A percentile compares a stretch with the other conserved stretches of the same genome.
These are phyloP conservation scores for Avicennia marina DNA, from an alignment of 257 asterid species.

Conservation along the genomic window DNA sequence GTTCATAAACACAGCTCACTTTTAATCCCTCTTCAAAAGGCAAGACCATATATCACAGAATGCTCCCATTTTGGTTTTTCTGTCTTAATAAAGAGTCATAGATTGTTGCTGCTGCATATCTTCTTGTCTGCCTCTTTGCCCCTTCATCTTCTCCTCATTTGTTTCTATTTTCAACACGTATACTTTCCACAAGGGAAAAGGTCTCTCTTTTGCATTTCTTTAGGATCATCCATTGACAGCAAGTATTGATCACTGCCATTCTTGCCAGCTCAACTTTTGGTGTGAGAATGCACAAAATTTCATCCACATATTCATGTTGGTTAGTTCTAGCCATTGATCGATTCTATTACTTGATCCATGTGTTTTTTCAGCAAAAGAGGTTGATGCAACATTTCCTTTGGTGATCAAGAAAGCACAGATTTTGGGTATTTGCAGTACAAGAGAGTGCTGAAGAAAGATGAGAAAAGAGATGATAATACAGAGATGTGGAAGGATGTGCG, in stretches of 20 bases:
- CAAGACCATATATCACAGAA: not conserved
- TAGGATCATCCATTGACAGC: not conserved
- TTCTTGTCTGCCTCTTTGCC: not conserved
- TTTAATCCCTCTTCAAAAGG: not conserved
- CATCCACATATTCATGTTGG: not conserved
- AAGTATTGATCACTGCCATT: not conserved
- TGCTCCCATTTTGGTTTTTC: not conserved
- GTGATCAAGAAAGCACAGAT: slow-evolving; percentile 7
- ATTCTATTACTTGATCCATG: not conserved
- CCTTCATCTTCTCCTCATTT: not conserved
- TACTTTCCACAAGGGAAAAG: not conserved
- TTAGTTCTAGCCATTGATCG: slow-evolving; percentile 10
- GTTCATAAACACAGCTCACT: not conserved
- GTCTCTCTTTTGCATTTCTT: not conserved
- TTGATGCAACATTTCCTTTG: slow-evolving; percentile 18
- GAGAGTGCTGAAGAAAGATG: not conserved
- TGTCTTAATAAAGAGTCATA: not conserved
- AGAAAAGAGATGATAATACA: slow-evolving; percentile 23
- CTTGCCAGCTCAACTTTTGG: too few species aligned
- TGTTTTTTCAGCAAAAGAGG: slow-evolving; percentile 10
- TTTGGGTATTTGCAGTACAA: not conserved
- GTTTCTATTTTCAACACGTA: not conserved
- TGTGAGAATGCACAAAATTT: not conserved
- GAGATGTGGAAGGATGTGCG: slow-evolving; percentile 17
- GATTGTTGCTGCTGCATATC: not conserved